Percentiles rank a stretch among this genome's conserved stretches.
Evolutionary conservation across 1,139 yeast genomes (phyloP).

Genomic region (Kodamaea alishanica): DNA sequence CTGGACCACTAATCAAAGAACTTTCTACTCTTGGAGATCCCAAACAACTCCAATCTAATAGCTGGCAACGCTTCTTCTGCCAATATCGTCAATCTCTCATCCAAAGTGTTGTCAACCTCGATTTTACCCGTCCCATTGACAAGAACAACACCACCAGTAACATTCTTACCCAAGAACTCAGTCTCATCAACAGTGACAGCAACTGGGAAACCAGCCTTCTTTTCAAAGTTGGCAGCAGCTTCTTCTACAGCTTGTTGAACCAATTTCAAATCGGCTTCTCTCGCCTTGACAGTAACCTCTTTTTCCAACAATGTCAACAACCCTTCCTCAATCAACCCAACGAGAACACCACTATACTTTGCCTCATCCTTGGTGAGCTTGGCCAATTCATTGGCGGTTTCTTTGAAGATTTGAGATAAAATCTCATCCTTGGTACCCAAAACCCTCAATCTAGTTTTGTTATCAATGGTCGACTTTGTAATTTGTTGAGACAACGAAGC

Average conservation of each 20-base stretch:
- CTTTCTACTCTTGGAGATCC: constrained; percentile 81
- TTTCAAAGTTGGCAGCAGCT: constrained; percentile 63
- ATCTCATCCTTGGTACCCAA: constrained; percentile 84
- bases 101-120: constrained; percentile 87
- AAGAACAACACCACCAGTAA: constrained; percentile 83
- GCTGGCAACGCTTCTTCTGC: constrained; percentile 89
- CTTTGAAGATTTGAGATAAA: constrained; percentile 68
- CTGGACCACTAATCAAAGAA: constrained; percentile 70
- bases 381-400: constrained; percentile 61
- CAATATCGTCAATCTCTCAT: constrained; percentile 83
- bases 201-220: constrained; percentile 50
- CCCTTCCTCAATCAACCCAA: constrained; percentile 82
- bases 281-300: constrained; percentile 59
- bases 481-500: constrained; percentile 92
- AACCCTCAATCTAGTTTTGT: constrained; percentile 89
- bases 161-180: constrained; percentile 53
- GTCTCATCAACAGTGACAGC: constrained; percentile 53
- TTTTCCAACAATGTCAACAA: constrained; percentile 71
- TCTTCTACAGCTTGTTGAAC: constrained; percentile 61
- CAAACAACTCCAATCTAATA: constrained; percentile 85
- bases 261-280: constrained; percentile 61
- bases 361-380: constrained; percentile 44
- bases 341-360: constrained; percentile 65
- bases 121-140: constrained; percentile 74
- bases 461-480: constrained; percentile 89